Evolutionary conservation across 129 eudicot genomes (phyloP), one percentile per base, ranked within the genome.

Genomic region (Apium graveolens): DNA sequence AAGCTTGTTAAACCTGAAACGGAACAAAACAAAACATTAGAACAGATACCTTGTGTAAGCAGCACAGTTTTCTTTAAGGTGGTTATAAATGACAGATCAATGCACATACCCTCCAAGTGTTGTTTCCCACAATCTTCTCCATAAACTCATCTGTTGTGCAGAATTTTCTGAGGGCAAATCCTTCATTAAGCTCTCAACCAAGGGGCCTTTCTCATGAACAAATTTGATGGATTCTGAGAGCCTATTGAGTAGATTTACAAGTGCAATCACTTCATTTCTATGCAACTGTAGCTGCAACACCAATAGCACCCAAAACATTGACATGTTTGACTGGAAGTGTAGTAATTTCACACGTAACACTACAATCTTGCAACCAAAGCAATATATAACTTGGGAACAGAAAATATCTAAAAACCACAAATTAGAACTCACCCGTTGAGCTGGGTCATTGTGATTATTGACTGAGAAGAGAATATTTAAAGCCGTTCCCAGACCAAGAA

Each of bases 401-500:
- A 43, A n/a, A 26, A 38, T 42, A 35, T n/a, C 20, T 44, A 43
- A 69, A 45, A 71, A 76, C 43, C 35, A 55, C 49, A 77, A 18
- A 73, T 24, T 53, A 11, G 26, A 75, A 81, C 93, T 91, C 76
- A 94, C 98, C 17, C 86, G 88, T 80, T 91, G 87, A 82, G 82
- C 82, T 6, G 83, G 83, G 77, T 80, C 76, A 80, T 82, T 78
- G 49, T 79, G 81, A 80, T 84, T 83, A 81, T 90, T 81, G 66
- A 87, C 96, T 35, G 94, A 90, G 75, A 95, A 95, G 32, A 95
- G 91, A 75, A 90, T 95, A 82, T 95, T 92, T n/a, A 95, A 85
- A 7, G 98, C 93, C 39, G 98, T 95, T 68, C 96, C 98, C 73
- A 95, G 91, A 77, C 98, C 98, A 79, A 90, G 98, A 81, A 91